Percentiles rank a stretch among this genome's conserved stretches.
These are phyloP conservation scores for Dillenia suffruticosa DNA, from an alignment of 164 flowering plant species.

Conservation along the genomic window DNA sequence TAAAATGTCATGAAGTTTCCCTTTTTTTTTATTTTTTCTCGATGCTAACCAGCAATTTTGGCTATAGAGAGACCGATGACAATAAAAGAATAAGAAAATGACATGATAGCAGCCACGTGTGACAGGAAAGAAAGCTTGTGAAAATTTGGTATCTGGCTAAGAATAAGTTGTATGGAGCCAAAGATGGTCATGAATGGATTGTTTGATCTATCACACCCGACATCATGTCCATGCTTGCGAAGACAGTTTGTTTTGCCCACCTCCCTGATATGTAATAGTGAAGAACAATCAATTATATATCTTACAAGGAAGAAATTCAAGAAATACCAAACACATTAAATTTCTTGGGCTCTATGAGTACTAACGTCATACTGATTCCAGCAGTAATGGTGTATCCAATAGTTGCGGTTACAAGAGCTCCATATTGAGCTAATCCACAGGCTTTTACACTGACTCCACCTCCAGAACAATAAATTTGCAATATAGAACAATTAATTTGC, in stretches of 20 bases:
- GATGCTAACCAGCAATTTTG: conserved; percentile 32
- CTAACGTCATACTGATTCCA: conserved; percentile 37
- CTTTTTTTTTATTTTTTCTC: background rate
- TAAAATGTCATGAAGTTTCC: no score
- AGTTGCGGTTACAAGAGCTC: conserved; percentile 20
- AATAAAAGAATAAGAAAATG: conserved; percentile 58
- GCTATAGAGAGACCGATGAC: conserved; percentile 59
- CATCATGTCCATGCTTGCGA: conserved; percentile 38
- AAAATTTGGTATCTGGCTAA: conserved; percentile 62
- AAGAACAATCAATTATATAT: no score
- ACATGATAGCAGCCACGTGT: conserved; percentile 60
- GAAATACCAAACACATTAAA: no score
- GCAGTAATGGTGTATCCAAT: conserved; percentile 40
- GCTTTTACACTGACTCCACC: conserved; percentile 20
- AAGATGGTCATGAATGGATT: conserved; percentile 39
- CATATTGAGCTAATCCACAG: conserved; percentile 31
- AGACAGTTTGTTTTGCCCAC: conserved; percentile 45
- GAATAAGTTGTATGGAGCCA: conserved; percentile 31
- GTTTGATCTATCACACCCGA: conserved; percentile 31
- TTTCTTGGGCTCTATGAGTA: no score
- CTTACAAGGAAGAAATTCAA: no score
- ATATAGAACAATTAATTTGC: no score
- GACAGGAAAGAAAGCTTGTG: conserved; percentile 61
- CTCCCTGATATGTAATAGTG: conserved; percentile 33
- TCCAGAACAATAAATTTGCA: background rate